These are phyloP conservation scores for Lichina pygmaea DNA, from an alignment of 495 filamentous ascomycete genomes.

Conservation along the genomic window DNA sequence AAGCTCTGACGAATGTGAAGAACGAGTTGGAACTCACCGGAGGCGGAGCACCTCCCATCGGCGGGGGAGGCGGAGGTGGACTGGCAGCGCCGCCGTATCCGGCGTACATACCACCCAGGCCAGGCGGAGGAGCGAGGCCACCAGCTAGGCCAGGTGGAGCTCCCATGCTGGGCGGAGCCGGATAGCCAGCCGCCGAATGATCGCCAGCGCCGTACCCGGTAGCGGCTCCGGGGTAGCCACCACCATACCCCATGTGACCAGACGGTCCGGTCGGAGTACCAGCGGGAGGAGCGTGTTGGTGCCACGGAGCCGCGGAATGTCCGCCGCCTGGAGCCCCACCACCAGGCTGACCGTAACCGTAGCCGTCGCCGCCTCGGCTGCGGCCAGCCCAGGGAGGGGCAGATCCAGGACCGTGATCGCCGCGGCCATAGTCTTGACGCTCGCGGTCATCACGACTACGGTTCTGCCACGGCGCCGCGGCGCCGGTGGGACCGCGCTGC, in stretches of 20 bases:
- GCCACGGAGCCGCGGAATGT: conserved; percentile 31
- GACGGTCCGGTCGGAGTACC: conserved; percentile 21
- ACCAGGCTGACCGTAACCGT: conserved; percentile 17
- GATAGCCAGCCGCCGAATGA: conserved; percentile 4
- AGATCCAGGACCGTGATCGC: conserved; percentile 13
- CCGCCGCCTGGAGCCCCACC: conserved; percentile 19
- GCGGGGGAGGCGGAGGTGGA: conserved; percentile 10
- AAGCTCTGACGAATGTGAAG: too few relatives aligned
- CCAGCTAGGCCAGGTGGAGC: conserved; percentile 26
- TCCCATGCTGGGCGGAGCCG: conserved; percentile 25
- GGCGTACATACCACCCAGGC: conserved; percentile 18
- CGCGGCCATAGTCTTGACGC: conserved; percentile 21
- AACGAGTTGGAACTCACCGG: conserved; percentile 15
- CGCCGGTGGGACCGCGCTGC: conserved; percentile 74
- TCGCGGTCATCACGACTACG: conserved; percentile 24
- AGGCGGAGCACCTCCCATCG: conserved; percentile 36
- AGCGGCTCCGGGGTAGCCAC: conserved; percentile 21
- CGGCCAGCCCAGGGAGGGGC: conserved; percentile 28
- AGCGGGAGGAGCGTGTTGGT: conserved; percentile 29
- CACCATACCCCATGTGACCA: conserved; percentile 17
- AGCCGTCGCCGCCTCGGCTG: conserved; percentile 15
- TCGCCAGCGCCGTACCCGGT: conserved; percentile 4
- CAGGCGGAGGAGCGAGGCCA: conserved; percentile 25
- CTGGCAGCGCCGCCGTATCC: conserved; percentile 19
- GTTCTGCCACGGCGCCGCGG: conserved; percentile 49